Conservation (phyloP, 495 filamentous ascomycete species). For the Xanthoparmelia taractica region DNA sequence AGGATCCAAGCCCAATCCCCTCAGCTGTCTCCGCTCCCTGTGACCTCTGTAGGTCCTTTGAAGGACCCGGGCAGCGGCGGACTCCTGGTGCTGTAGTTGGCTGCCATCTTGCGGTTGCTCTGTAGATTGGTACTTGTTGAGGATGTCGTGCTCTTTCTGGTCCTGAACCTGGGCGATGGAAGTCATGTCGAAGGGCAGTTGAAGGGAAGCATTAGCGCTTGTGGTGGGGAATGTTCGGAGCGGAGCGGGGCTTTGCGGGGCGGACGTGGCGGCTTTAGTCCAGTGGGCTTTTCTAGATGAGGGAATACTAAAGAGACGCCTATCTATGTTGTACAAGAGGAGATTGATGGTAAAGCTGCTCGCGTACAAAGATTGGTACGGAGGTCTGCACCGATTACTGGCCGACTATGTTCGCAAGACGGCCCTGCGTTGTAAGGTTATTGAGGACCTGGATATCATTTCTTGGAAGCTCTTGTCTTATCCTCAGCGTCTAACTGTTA, state of each 20-base stretch:
- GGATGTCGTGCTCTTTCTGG: slow-evolving; percentile 17
- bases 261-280: no score
- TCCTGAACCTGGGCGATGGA: slow-evolving; percentile 20
- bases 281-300: no score
- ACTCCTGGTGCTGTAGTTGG: background rate
- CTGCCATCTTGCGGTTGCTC: background rate
- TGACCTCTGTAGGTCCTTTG: slow-evolving; percentile 66
- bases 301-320: no score
- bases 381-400: no score
- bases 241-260: slow-evolving; percentile 4
- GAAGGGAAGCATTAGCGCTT: background rate
- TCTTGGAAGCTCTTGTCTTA: no score
- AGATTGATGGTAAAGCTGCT: no score
- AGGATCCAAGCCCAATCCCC: slow-evolving; percentile 56
- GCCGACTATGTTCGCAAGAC: no score
- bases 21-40: slow-evolving; percentile 55
- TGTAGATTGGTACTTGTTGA: slow-evolving; percentile 10
- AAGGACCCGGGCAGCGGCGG: slow-evolving; percentile 18
- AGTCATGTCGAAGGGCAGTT: slow-evolving; percentile 8
- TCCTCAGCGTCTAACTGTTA: no score
- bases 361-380: no score
- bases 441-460: no score
- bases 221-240: background rate
- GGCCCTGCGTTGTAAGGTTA: no score
- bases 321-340: no score